These are phyloP conservation scores for Chytridiales sp. DNA, from an alignment of 371 early-diverging fungal genomes.

Conservation along the genomic window DNA sequence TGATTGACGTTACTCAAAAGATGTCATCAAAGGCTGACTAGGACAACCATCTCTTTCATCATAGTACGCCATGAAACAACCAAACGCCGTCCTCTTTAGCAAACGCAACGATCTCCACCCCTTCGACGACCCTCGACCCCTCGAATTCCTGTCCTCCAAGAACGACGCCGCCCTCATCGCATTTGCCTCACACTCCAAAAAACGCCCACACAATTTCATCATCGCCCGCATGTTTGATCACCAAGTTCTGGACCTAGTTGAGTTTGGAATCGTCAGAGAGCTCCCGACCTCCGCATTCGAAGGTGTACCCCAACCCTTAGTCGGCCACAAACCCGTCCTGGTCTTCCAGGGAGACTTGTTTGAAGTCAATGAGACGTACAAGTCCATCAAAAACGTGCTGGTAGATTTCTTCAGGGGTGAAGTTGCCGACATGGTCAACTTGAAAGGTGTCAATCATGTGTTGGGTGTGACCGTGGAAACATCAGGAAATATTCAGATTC, in stretches of 20 bases:
- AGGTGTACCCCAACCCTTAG: slow-evolving; percentile 67
- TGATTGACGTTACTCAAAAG: neutral
- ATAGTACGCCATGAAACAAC: slow-evolving; percentile 87
- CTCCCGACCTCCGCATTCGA: slow-evolving; percentile 71
- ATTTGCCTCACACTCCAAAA: slow-evolving; percentile 91
- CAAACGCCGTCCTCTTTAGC: slow-evolving; percentile 81
- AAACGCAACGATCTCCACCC: slow-evolving; percentile 95
- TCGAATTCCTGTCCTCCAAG: slow-evolving; percentile 92
- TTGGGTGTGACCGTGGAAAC: slow-evolving; percentile 53
- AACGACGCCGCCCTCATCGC: slow-evolving; percentile 91
- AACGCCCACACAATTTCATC: slow-evolving; percentile 91
- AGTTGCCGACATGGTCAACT: slow-evolving; percentile 57
- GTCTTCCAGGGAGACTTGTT: slow-evolving; percentile 89
- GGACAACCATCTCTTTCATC: neutral
- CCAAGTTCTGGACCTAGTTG: slow-evolving; percentile 93
- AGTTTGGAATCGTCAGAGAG: slow-evolving; percentile 77
- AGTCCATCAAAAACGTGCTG: slow-evolving; percentile 76
- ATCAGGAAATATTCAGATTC: slow-evolving; percentile 63
- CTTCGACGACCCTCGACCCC: slow-evolving; percentile 83
- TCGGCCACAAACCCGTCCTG: slow-evolving; percentile 87
- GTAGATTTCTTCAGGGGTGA: slow-evolving; percentile 93
- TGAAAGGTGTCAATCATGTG: slow-evolving; percentile 87
- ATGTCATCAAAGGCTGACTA: neutral
- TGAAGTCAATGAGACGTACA: slow-evolving; percentile 66
- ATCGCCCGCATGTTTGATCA: slow-evolving; percentile 90